phyloP scores from a whole-genome alignment of 2,329 filamentous ascomycete species.

The Beauveria bassiana region DNA sequence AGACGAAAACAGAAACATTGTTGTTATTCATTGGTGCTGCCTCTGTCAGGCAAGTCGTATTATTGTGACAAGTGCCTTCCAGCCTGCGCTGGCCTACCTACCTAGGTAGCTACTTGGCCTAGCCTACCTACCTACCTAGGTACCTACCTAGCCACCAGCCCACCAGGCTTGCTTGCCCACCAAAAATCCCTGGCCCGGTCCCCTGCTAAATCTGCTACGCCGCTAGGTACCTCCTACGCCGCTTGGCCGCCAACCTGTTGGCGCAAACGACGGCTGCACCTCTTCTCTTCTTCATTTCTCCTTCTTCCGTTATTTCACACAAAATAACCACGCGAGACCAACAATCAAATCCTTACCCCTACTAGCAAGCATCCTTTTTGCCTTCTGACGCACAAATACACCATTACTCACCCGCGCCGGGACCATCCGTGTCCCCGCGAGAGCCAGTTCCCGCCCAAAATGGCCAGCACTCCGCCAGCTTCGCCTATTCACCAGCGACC shows the following conservation, averaged over 20 bases:
- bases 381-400: neutral
- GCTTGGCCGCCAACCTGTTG: neutral
- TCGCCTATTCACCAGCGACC: slow-evolving; percentile 63
- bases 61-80: neutral
- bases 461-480: slow-evolving; percentile 63
- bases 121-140: neutral
- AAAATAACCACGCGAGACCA: neutral
- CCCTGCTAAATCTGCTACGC: neutral
- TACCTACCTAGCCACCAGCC: neutral
- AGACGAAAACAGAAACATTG: neutral
- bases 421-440: slow-evolving; percentile 9
- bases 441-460: slow-evolving; percentile 25
- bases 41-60: neutral
- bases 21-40: neutral
- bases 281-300: neutral
- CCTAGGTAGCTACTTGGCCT: neutral
- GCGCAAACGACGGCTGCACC: neutral
- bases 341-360: slow-evolving; percentile 7
- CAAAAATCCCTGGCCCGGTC: neutral
- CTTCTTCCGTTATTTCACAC: neutral
- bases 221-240: no score
- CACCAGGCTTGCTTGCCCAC: slow-evolving; percentile 1
- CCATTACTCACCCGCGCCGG: slow-evolving; percentile 3
- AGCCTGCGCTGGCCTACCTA: no score
- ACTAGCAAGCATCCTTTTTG: neutral